Evolutionary conservation across 805 yeast species (phyloP), one percentile per base, ranked within the genome.

Genomic region (Clavispora asparagi): DNA sequence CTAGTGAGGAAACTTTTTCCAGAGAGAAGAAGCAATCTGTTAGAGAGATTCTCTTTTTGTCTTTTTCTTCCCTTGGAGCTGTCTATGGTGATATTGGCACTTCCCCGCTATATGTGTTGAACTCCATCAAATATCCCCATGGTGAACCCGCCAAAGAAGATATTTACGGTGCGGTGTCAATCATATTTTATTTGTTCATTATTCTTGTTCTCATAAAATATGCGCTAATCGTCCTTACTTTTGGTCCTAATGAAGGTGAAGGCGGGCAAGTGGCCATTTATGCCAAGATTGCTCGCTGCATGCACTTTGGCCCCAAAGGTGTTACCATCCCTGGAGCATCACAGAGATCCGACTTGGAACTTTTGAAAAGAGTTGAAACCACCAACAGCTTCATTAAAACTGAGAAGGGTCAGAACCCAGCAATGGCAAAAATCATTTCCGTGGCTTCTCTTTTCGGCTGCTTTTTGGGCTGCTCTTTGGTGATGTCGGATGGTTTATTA

Each of bases 251-350:
- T 58, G 71, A 77, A 40, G 82, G 81, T 40, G 83, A 80, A 57
- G 85, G 85, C 50, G 85, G 85, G 1, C 83, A 78, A 49, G 74
- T 81, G 30, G 85, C 85, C n/a, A 73, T 81, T 38, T 81, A 79
- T 52, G 77, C 83, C 19, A 78, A 78, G 55, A 70, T 79, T 30
- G 81, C 83, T 6, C 64, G 80, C 36, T 63, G 65, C 32, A 60
- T 79, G 50, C 70, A 68, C 33, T 63, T 77, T 42, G 79, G 77
- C 12, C 78, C 77, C 2, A 62, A 57, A 38, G 77, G 79, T 25
- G 76, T 73, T 4, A 55, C 56, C 27, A 66, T 75, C 14, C 75
- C 76, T 1, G 76, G 77, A 28, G 61, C 64, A 7, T 55, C 65
- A 1, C 65, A 64, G 49, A 48, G 50, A 19, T 56, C 64, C 11